Percentiles rank a stretch among this genome's conserved stretches.
Evolutionary conservation across 495 filamentous ascomycete genomes (phyloP).

Genomic region (Aspergillus olivimuriae): DNA sequence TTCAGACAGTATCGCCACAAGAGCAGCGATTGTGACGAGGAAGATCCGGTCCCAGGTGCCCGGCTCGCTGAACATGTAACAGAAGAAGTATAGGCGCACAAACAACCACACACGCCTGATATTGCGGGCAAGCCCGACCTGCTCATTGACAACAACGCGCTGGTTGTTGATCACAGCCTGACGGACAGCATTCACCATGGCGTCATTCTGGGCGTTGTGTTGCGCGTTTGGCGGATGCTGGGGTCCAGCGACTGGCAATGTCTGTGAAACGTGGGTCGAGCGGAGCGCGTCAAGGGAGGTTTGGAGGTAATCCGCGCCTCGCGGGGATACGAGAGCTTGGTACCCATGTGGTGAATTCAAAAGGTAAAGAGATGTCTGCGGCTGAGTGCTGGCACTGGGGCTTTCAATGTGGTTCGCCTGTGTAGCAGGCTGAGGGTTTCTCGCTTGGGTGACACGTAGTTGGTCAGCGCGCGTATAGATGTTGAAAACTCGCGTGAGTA

Average conservation of each 20-base stretch:
- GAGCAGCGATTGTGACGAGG: constrained; percentile 52
- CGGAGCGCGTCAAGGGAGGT: constrained; percentile 23
- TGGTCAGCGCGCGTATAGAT: constrained; percentile 25
- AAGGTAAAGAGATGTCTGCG: constrained; percentile 45
- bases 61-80: constrained; percentile 73
- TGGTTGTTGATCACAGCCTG: constrained; percentile 39
- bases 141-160: constrained; percentile 32
- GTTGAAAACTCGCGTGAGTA: constrained; percentile 24
- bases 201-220: constrained; percentile 21
- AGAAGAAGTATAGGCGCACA: constrained; percentile 67
- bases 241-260: background rate
- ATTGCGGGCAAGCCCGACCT: constrained; percentile 41
- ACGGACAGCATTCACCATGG: constrained; percentile 31
- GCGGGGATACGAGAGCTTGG: constrained; percentile 46
- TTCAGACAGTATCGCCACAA: constrained; percentile 58
- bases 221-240: constrained; percentile 6
- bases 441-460: constrained; percentile 16
- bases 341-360: constrained; percentile 55
- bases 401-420: too few relatives aligned
- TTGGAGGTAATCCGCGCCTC: constrained; percentile 37
- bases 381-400: background rate
- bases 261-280: constrained; percentile 1
- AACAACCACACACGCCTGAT: constrained; percentile 68
- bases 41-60: constrained; percentile 64
- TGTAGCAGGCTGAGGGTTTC: constrained; percentile 7